Conservation (phyloP, 768 basidiomycete species). For the Strobilomyces dryophilus region DNA sequence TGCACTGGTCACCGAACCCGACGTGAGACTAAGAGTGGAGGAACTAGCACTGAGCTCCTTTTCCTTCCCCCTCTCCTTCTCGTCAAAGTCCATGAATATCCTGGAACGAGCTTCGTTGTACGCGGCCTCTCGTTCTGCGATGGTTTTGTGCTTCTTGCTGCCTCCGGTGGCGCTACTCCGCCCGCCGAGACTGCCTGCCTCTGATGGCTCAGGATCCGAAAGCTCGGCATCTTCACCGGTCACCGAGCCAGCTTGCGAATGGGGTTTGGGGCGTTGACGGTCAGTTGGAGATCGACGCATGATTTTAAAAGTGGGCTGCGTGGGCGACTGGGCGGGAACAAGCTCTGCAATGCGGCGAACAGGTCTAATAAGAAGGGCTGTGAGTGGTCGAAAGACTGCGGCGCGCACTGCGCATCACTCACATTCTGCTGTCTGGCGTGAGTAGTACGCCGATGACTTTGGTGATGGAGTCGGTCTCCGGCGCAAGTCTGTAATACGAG, state of each 20-base stretch:
- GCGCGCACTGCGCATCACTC: slow-evolving; percentile 28
- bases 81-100: slow-evolving; percentile 82
- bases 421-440: slow-evolving; percentile 74
- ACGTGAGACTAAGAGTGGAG: slow-evolving; percentile 67
- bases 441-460: slow-evolving; percentile 59
- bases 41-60: slow-evolving; percentile 76
- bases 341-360: slow-evolving; percentile 66
- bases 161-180: slow-evolving; percentile 60
- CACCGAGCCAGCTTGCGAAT: slow-evolving; percentile 71
- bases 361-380: slow-evolving; percentile 46
- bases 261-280: slow-evolving; percentile 50
- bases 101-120: slow-evolving; percentile 83
- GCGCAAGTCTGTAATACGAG: slow-evolving; percentile 70
- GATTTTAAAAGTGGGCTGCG: slow-evolving; percentile 82
- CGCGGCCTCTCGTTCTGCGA: slow-evolving; percentile 85
- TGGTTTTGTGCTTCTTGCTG: slow-evolving; percentile 69
- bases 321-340: slow-evolving; percentile 65
- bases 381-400: slow-evolving; percentile 5
- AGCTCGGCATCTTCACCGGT: slow-evolving; percentile 72
- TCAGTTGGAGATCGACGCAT: slow-evolving; percentile 68
- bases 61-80: slow-evolving; percentile 60
- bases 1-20: slow-evolving; percentile 57
- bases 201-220: slow-evolving; percentile 78
- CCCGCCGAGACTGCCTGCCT: slow-evolving; percentile 71
- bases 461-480: slow-evolving; percentile 60